A percentile compares a stretch with the other conserved stretches of the same genome.
phyloP scores from a whole-genome alignment of 2,329 filamentous ascomycete genomes.

The Microcyclospora tardicrescens region DNA sequence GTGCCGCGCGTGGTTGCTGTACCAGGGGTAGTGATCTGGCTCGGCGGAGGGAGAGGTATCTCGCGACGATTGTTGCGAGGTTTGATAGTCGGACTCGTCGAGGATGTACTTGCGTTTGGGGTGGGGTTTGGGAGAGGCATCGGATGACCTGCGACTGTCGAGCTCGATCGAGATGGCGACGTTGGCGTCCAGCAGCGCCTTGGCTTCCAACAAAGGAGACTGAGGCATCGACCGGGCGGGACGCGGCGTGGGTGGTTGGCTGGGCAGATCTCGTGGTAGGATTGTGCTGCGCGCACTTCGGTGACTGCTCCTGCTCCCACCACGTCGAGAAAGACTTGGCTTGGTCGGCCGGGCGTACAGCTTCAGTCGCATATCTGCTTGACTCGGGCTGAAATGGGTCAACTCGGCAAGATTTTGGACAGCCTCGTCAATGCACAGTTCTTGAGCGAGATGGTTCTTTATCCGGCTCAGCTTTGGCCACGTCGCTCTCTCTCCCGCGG shows the following conservation, averaged over 20 bases:
- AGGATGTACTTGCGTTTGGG: no score
- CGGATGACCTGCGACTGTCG: no score
- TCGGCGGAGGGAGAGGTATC: no score
- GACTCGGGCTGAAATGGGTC: conserved; percentile 56
- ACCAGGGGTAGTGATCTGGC: no score
- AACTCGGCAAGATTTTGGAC: conserved; percentile 55
- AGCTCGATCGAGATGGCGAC: no score
- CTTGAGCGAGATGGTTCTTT: conserved; percentile 75
- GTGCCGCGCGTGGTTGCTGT: no score
- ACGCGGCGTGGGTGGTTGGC: background rate
- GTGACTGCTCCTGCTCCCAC: conserved; percentile 4
- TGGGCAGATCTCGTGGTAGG: background rate
- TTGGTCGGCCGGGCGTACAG: conserved; percentile 4
- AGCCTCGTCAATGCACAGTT: conserved; percentile 67
- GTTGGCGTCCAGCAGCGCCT: no score
- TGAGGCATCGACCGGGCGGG: conserved; percentile 4
- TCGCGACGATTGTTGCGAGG: no score
- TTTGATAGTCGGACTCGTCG: no score
- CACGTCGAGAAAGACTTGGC: background rate
- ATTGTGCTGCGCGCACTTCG: conserved; percentile 3
- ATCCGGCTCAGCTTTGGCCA: conserved; percentile 85
- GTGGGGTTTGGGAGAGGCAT: no score
- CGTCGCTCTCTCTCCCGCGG: conserved; percentile 71
- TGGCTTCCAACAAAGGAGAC: background rate
- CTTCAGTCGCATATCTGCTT: conserved; percentile 42